A percentile compares a stretch with the other conserved stretches of the same genome.
phyloP scores from a whole-genome alignment of 768 basidiomycete genomes.

The Tulasnella sp. region DNA sequence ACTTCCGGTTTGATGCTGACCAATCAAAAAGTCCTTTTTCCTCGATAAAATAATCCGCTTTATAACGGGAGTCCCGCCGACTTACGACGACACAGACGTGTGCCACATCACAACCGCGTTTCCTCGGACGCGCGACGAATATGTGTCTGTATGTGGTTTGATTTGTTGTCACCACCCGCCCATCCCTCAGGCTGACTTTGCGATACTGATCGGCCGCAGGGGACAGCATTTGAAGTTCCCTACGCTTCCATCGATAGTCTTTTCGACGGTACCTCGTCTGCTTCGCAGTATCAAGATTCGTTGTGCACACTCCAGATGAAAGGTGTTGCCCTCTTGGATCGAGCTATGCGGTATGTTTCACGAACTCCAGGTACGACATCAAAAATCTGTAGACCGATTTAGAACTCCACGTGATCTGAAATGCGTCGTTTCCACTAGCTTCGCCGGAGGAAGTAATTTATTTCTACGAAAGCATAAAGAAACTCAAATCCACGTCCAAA shows the following conservation, averaged over 20 bases:
- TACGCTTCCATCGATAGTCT: conserved; percentile 23
- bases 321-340: neutral
- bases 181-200: neutral
- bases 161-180: neutral
- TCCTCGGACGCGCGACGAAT: conserved; percentile 33
- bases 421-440: neutral
- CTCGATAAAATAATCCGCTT: neutral
- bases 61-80: neutral
- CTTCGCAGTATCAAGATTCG: neutral
- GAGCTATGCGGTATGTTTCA: neutral
- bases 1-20: neutral
- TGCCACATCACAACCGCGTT: conserved; percentile 30
- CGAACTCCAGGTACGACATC: neutral
- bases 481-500: neutral
- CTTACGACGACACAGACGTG: conserved; percentile 17
- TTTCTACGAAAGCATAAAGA: conserved; percentile 11
- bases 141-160: conserved; percentile 31
- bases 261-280: neutral
- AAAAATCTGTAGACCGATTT: neutral
- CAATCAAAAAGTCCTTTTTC: neutral
- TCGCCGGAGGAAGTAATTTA: neutral
- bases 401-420: neutral
- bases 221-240: neutral
- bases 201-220: neutral
- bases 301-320: neutral